phyloP scores from a whole-genome alignment of 2,329 filamentous ascomycete genomes.

The Ceratocystis cubensis region DNA sequence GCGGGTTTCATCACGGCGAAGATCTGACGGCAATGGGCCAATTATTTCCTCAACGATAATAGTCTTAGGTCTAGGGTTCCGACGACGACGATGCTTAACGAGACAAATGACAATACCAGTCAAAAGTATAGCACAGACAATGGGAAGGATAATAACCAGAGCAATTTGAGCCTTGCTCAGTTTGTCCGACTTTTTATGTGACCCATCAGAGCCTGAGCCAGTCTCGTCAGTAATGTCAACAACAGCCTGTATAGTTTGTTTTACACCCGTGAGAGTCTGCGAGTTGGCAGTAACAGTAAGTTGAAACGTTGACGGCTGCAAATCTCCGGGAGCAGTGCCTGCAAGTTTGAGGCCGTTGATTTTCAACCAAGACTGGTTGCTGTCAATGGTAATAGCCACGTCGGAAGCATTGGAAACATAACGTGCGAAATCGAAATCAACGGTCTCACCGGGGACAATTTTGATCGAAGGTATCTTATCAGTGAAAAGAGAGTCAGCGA shows the following conservation, averaged over 20 bases:
- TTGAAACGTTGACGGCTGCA: slow-evolving; percentile 1
- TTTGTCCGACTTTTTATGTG: slow-evolving; percentile 22
- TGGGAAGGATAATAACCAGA: slow-evolving; percentile 35
- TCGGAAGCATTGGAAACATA: slow-evolving; percentile 33
- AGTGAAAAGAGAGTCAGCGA: slow-evolving; percentile 32
- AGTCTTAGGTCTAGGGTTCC: slow-evolving; percentile 22
- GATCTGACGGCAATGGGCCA: slow-evolving; percentile 15
- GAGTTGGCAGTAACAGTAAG: slow-evolving; percentile 19
- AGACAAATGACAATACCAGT: slow-evolving; percentile 29
- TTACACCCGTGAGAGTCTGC: slow-evolving; percentile 19
- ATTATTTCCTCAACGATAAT: slow-evolving; percentile 16
- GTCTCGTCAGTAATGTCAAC: slow-evolving; percentile 30
- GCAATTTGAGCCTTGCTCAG: slow-evolving; percentile 28
- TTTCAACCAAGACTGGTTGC: slow-evolving; percentile 34
- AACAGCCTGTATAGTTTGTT: slow-evolving; percentile 24
- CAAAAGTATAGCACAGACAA: slow-evolving; percentile 29
- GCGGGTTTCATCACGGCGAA: slow-evolving; percentile 13
- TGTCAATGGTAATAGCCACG: slow-evolving; percentile 30
- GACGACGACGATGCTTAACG: slow-evolving; percentile 27
- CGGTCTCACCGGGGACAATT: slow-evolving; percentile 31
- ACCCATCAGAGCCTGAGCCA: slow-evolving; percentile 21
- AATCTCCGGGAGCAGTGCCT: slow-evolving; percentile 30
- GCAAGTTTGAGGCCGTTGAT: slow-evolving; percentile 31
- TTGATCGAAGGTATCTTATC: slow-evolving; percentile 30
- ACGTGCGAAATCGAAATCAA: slow-evolving; percentile 33